phyloP scores from a whole-genome alignment of 2,329 filamentous ascomycete genomes.

The Tothia fuscella region DNA sequence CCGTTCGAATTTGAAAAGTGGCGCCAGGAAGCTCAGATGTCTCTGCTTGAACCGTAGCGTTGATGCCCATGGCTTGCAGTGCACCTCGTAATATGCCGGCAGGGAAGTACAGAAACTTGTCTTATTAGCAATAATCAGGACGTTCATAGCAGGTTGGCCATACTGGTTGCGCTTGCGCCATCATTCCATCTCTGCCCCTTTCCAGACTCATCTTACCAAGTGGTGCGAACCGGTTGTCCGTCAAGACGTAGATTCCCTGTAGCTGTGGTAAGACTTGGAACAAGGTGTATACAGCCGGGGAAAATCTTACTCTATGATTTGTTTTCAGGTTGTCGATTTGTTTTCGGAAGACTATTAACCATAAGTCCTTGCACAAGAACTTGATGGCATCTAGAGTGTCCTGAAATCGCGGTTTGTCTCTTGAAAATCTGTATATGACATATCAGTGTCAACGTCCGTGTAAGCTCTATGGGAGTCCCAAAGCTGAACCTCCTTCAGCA shows the following conservation, averaged over 20 bases:
- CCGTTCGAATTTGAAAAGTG: conserved; percentile 91
- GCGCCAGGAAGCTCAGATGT: conserved; percentile 75
- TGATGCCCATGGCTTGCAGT: conserved; percentile 83
- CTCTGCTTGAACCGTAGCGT: conserved; percentile 84
- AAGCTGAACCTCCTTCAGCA: neutral
- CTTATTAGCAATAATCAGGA: neutral
- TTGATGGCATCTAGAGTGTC: conserved; percentile 95
- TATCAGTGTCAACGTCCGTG: neutral
- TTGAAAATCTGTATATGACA: conserved; percentile 51
- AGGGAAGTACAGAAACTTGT: conserved; percentile 92
- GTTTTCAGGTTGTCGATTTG: conserved; percentile 98
- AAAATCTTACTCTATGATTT: conserved; percentile 63
- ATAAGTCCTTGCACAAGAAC: conserved; percentile 96
- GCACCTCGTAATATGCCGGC: conserved; percentile 86
- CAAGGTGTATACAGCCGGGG: neutral
- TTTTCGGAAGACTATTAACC: conserved; percentile 88
- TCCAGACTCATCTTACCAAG: conserved; percentile 84
- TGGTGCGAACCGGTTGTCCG: conserved; percentile 82
- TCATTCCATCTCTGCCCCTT: conserved; percentile 46
- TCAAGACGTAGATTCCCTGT: conserved; percentile 91
- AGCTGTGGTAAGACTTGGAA: neutral
- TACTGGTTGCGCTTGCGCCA: conserved; percentile 57
- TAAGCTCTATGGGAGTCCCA: neutral
- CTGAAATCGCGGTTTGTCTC: conserved; percentile 74
- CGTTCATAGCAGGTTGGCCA: conserved; percentile 20